Conservation (phyloP, 2,329 filamentous ascomycete genomes). For the Endocalyx cinctus region DNA sequence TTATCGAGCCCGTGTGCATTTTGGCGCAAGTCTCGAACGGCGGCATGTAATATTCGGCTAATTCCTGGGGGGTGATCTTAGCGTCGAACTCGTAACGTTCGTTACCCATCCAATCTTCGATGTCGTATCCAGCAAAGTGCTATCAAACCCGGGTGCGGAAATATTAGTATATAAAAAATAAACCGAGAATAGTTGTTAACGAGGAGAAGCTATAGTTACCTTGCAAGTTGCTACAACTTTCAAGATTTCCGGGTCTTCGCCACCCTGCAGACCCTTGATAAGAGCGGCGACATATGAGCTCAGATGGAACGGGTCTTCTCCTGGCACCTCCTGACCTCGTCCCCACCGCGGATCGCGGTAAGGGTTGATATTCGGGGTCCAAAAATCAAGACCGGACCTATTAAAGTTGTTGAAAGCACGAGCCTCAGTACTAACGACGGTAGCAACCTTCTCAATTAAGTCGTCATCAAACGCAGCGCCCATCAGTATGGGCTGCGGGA, state of each 20-base stretch:
- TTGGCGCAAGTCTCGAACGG: slow-evolving; percentile 59
- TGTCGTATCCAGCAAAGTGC: slow-evolving; percentile 54
- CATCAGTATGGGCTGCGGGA: slow-evolving; percentile 26
- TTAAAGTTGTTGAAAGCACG: slow-evolving; percentile 27
- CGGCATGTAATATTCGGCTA: slow-evolving; percentile 63
- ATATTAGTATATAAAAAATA: slow-evolving; percentile 2
- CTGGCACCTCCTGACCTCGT: slow-evolving; percentile 22
- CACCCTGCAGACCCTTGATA: slow-evolving; percentile 47
- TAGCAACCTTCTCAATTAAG: slow-evolving; percentile 24
- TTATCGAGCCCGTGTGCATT: slow-evolving; percentile 50
- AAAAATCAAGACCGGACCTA: slow-evolving; percentile 20
- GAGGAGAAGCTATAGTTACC: slow-evolving; percentile 4
- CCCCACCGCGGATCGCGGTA: slow-evolving; percentile 21
- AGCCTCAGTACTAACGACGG: slow-evolving; percentile 25
- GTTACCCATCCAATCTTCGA: slow-evolving; percentile 41
- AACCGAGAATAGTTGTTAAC: too few species aligned
- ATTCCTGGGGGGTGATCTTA: slow-evolving; percentile 53
- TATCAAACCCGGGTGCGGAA: slow-evolving; percentile 4
- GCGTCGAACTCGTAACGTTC: slow-evolving; percentile 51
- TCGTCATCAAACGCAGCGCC: slow-evolving; percentile 26
- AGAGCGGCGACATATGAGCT: slow-evolving; percentile 47
- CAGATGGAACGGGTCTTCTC: slow-evolving; percentile 35
- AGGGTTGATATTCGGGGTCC: slow-evolving; percentile 22
- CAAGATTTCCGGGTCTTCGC: slow-evolving; percentile 18
- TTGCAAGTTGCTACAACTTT: slow-evolving; percentile 54